Percentiles rank a stretch among this genome's conserved stretches.
Evolutionary conservation across 2,329 filamentous ascomycete genomes (phyloP).

Genomic region (Lachnellula hyalina): DNA sequence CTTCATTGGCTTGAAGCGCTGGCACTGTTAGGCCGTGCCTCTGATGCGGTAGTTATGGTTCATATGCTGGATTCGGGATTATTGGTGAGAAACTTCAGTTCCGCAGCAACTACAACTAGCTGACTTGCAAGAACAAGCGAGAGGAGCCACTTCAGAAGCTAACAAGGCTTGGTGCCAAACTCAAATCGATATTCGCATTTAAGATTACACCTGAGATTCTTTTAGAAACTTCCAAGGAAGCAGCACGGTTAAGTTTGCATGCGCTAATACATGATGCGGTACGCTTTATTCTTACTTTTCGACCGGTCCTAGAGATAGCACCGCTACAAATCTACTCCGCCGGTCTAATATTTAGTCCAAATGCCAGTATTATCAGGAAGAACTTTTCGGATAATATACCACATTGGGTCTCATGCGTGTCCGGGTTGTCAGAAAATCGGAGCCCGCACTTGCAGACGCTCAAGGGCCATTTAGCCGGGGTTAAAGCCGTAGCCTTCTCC

Average conservation of each 20-base stretch:
- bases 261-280: conserved; percentile 12
- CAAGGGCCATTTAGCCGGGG: background rate
- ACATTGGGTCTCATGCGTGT: conserved; percentile 9
- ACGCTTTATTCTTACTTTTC: conserved; percentile 6
- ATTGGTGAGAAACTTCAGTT: no score
- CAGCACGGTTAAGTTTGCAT: background rate
- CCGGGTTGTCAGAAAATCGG: background rate
- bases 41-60: conserved; percentile 16
- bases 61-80: background rate
- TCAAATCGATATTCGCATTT: no score
- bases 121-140: no score
- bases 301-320: conserved; percentile 20
- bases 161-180: no score
- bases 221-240: no score
- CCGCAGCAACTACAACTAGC: no score
- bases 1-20: conserved; percentile 31
- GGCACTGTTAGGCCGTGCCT: conserved; percentile 18
- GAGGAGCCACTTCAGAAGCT: no score
- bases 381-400: conserved; percentile 9
- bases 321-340: conserved; percentile 33
- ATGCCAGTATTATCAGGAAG: conserved; percentile 25
- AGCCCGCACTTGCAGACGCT: no score
- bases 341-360: conserved; percentile 30
- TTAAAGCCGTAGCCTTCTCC: conserved; percentile 4
- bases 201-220: no score